Evolutionary conservation across 768 basidiomycete genomes (phyloP), one percentile per base, ranked within the genome.

Genomic region (Serendipita sp.): DNA sequence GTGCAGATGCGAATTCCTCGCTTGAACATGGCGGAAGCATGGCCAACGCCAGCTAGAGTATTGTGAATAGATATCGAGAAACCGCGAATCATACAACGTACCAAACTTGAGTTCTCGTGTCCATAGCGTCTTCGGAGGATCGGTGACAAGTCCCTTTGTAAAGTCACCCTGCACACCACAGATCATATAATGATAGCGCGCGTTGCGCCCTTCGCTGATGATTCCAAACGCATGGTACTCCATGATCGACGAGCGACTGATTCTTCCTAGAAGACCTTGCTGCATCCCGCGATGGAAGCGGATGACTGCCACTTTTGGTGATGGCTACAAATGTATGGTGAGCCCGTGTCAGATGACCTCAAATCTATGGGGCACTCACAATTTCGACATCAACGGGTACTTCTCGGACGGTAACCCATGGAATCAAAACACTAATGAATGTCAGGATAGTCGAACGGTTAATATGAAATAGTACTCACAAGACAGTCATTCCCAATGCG

Each of bases 171-270:
- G 86, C 60, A 88, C 86, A 68, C 88, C 87, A 67, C 84, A 85
- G 61, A 89, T 85, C 76, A 90, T 75, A 73, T 87, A 90, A 71
- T 89, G 88, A 65, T 85, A 81, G 67, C 85, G 82, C 7, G 88
- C 82, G 65, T 87, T 79, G 1, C 74, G 77, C 31, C 85, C 85
- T 72, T 88, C 86, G 20, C 87, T 87, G 64, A 89, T 79, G 64
- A 85, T 83, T 61, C 86, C 87, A 64, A 89, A 90, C 33, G 86
- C 85, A 70, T 89, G 88, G 71, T 88, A 89, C 71, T 90, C 87
- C 84, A 82, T 81, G 65, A 88, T 77, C 33, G 83, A 77, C 20
- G 81, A 81, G 38, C 86, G 84, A 65, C 84, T 84, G 74, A 89
- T 79, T 62, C 87, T 81, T 22, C 82, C 82, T 34, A 89, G 76